phyloP scores from a whole-genome alignment of 352 stramenopile genomes.

The Pythium aphanidermatum region DNA sequence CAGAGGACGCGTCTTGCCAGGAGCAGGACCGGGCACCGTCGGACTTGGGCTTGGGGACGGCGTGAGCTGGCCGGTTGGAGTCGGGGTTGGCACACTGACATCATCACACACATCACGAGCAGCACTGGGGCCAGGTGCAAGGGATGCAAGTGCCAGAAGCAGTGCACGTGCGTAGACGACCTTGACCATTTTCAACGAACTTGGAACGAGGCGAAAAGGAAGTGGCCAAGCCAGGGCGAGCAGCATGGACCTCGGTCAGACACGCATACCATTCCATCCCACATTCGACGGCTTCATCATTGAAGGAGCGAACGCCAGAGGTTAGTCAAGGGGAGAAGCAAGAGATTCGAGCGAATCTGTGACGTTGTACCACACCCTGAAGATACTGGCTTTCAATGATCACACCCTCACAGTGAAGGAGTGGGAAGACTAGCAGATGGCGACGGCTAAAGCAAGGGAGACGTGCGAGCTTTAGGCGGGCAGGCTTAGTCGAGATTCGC shows the following conservation, averaged over 20 bases:
- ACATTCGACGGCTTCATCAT: background rate
- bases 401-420: background rate
- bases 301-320: no score
- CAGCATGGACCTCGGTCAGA: no score
- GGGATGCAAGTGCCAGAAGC: conserved; percentile 22
- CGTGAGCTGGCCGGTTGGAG: no score
- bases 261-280: no score
- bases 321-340: no score
- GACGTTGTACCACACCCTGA: background rate
- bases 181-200: conserved; percentile 32
- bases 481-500: conserved; percentile 3
- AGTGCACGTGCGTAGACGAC: conserved; percentile 26
- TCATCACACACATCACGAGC: conserved; percentile 30
- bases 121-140: conserved; percentile 20
- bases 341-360: background rate
- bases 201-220: conserved; percentile 8
- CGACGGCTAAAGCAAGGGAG: background rate
- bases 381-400: conserved; percentile 1
- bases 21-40: background rate
- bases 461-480: background rate
- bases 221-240: background rate
- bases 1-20: conserved; percentile 35
- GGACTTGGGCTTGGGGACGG: no score
- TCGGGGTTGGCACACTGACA: conserved; percentile 14
- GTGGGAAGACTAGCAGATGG: background rate